Base-by-base conservation (phyloP, 2,329 filamentous ascomycete species). In the Penicillium sp. region DNA sequence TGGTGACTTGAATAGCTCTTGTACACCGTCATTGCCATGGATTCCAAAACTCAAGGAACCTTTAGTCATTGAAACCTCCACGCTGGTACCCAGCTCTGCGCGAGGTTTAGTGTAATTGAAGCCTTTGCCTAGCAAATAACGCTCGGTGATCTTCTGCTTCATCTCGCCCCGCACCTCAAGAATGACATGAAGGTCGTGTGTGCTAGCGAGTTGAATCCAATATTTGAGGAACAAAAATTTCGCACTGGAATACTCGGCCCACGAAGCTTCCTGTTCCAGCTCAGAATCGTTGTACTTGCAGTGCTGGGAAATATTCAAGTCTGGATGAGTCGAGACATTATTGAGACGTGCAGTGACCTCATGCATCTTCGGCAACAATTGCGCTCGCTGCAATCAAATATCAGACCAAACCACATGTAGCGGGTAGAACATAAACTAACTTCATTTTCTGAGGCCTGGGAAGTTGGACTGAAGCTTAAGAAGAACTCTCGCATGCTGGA, bases 161-260 rank as follows among this genome's bases (percentile, higher is more conserved):
- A 66, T 62, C 3, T 69, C 70, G 32, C 61, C 57, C 53, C 67
- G 63, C 5, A 67, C 64, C 52, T 69, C 66, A 29, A 76, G 58
- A 13, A 75, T 63, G 12, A 75, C 49, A 46, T 75, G 72, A 10
- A 71, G 54, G 42, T 72, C 67, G 44, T 63, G 57, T 4, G 48
- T 56, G 20, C 60, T 63, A 2, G 66, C 65, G 13, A 67, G 52
- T 37, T 74, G 66, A 25, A 74, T 64, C 12, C 75, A 60, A 46
- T 72, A 66, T n/a, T 70, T 69, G 4, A 76, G 62, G 18, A 76
- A 67, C 18, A 69, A 59, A 38, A 76, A 76, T 53, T 76, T 76
- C 8, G 72, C 66, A 42, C 74, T 75, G 6, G 71, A 73, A 53
- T 75, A 75, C 47, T 76, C 72, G 4, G 72, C 73, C 69, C 73